Conservation (phyloP, 2,329 filamentous ascomycete species). For the Aureobasidium vineae region DNA sequence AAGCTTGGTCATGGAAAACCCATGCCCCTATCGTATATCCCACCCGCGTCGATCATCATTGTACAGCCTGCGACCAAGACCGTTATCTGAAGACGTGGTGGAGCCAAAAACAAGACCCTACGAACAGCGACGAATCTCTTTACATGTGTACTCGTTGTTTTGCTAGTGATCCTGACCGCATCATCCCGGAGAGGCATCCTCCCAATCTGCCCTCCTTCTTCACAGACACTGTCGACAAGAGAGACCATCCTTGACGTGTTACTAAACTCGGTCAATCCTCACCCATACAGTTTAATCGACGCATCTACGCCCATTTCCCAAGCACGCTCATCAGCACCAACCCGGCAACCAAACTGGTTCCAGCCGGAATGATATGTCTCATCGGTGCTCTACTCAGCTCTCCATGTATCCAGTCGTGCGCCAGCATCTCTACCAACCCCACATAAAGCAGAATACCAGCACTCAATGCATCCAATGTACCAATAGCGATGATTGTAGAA, state of each 20-base stretch:
- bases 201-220: not conserved
- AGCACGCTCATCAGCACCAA: slow-evolving; percentile 69
- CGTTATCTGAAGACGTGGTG: not conserved
- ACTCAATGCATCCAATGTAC: slow-evolving; percentile 69
- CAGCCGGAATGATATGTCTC: slow-evolving; percentile 51
- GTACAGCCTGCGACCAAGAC: not conserved
- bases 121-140: not conserved
- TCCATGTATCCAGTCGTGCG: slow-evolving; percentile 64
- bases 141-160: not conserved
- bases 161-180: not conserved
- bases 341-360: slow-evolving; percentile 56
- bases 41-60: not conserved
- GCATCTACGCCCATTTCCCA: slow-evolving; percentile 66
- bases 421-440: slow-evolving; percentile 76
- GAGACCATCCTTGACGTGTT: not conserved
- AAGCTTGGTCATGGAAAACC: not conserved
- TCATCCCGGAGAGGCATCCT: not conserved
- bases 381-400: slow-evolving; percentile 50
- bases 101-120: not conserved
- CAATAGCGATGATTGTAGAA: slow-evolving; percentile 67
- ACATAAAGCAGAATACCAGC: slow-evolving; percentile 80
- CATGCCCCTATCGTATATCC: not conserved
- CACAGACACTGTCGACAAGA: not conserved
- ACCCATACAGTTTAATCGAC: not conserved
- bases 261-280: not conserved